These are phyloP conservation scores for Globisporangium spinosum DNA, from an alignment of 352 stramenopile genomes.

Conservation along the genomic window DNA sequence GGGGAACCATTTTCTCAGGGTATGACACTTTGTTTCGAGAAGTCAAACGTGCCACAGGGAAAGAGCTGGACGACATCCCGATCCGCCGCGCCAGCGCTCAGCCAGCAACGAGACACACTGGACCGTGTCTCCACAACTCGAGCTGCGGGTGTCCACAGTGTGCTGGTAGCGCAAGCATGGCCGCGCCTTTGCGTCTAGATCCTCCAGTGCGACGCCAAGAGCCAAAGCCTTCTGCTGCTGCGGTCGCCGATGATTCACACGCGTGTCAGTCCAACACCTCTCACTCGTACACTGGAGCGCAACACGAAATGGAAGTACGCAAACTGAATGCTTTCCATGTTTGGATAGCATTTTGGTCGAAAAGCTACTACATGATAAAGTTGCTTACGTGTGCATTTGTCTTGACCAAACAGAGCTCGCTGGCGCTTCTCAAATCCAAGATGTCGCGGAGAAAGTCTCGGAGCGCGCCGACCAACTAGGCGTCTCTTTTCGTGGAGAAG, in stretches of 20 bases:
- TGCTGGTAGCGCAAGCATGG: constrained; percentile 22
- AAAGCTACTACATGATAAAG: not conserved
- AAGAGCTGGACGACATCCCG: constrained; percentile 60
- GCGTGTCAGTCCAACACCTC: constrained; percentile 28
- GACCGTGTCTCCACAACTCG: constrained; percentile 65
- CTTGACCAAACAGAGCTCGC: constrained; percentile 39
- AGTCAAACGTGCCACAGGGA: constrained; percentile 73
- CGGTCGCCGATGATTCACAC: constrained; percentile 25
- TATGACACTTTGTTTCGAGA: constrained; percentile 79
- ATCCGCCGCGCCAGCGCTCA: constrained; percentile 27
- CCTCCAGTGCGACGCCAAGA: constrained; percentile 39
- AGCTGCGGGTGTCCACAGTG: constrained; percentile 71
- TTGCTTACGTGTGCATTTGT: not conserved
- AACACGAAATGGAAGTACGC: constrained; percentile 54
- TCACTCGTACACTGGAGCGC: constrained; percentile 16
- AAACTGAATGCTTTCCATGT: not conserved
- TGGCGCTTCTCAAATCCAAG: constrained; percentile 78
- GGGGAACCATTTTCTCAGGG: constrained; percentile 32
- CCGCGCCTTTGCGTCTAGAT: constrained; percentile 17
- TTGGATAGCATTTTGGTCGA: not conserved
- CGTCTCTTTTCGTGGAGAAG: constrained; percentile 65
- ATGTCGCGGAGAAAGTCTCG: constrained; percentile 70
- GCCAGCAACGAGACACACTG: constrained; percentile 22
- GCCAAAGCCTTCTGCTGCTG: constrained; percentile 9
- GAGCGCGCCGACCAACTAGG: constrained; percentile 66